Evolutionary conservation across 306 rosid genomes (phyloP).

Genomic region (Carpinus fangiana): DNA sequence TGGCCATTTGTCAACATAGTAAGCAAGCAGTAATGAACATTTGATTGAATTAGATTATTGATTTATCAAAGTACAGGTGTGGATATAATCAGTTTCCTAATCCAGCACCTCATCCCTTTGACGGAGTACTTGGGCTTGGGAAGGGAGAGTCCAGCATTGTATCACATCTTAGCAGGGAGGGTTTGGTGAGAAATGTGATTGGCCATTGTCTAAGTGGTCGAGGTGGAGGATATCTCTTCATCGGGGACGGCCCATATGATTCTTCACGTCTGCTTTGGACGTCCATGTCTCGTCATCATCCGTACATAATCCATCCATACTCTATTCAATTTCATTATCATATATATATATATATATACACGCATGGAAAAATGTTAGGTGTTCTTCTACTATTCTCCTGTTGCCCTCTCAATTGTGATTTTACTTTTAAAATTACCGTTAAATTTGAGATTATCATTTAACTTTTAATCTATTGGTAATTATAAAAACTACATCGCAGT

Average conservation of each 20-base stretch:
- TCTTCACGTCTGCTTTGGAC: slow-evolving; percentile 61
- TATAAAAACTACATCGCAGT: too few relatives aligned
- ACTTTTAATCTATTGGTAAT: too few relatives aligned
- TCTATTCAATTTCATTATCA: too few relatives aligned
- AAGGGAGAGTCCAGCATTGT: slow-evolving; percentile 74
- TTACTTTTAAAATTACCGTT: too few relatives aligned
- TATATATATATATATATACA: too few relatives aligned
- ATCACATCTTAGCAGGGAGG: slow-evolving; percentile 74
- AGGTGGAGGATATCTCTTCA: slow-evolving; percentile 90
- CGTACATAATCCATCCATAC: slow-evolving; percentile 43
- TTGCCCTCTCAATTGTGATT: too few relatives aligned
- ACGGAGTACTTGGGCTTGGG: slow-evolving; percentile 93
- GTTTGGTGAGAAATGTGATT: slow-evolving; percentile 60
- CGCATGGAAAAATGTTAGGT: too few relatives aligned
- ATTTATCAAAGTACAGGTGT: slow-evolving; percentile 46
- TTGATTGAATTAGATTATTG: background rate
- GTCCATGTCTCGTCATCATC: slow-evolving; percentile 53
- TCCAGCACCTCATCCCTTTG: slow-evolving; percentile 63
- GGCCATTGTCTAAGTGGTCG: slow-evolving; percentile 81
- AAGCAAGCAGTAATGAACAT: background rate
- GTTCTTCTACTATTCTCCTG: too few relatives aligned
- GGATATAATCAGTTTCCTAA: slow-evolving; percentile 81
- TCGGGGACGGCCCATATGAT: slow-evolving; percentile 66
- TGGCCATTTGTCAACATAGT: background rate
- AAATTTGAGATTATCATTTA: too few relatives aligned